Evolutionary conservation across 1,139 yeast species (phyloP), one percentile per base, ranked within the genome.

Genomic region (Casaregolazyma lundiana): DNA sequence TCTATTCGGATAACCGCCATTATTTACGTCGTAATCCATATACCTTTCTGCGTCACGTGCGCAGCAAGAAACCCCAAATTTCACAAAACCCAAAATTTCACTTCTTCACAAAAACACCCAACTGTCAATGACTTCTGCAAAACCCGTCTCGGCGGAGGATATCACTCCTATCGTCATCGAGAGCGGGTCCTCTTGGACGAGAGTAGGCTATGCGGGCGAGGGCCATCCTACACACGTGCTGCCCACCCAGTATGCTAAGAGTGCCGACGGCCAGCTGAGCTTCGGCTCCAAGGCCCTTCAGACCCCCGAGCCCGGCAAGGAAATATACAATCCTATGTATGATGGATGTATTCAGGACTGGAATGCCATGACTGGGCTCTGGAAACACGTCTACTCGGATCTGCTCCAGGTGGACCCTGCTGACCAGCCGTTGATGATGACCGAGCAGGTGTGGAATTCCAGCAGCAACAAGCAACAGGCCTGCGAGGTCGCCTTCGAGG

Each of bases 201-300:
- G 94, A 49, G 80, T 86, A 22, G 99, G 99, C 1, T 88, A 80
- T 61, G 92, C 97, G 2, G 98, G 98, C 15, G 95, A 90, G 52
- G 95, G 88, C 60, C 73, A 78, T 50, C 99, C 99, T 11, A 79
- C 83, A 52, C 70, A 82, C 8, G 77, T 84, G 21, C 67, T 84
- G 6, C 90, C 97, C 2, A 85, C 96, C 1, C 63, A 55, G 17
- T 71, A 69, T 52, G 71, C 66, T 39, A 58, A 58, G 40, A 55
- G 51, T 43, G 57, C 42, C 4, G 47, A 52, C 6, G 59, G 54
- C 19, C 48, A 52, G 29, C 51, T 52, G 41, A 51, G 51, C 39
- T 63, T 63, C 49, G 71, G 67, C 37, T 69, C 67, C 47, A 63
- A 61, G 41, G 59, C 58, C 30, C 55, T 64, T 32, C 63, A 65